Evolutionary conservation across 441 rosid genomes (phyloP).

Genomic region (Theobroma grandiflorum): DNA sequence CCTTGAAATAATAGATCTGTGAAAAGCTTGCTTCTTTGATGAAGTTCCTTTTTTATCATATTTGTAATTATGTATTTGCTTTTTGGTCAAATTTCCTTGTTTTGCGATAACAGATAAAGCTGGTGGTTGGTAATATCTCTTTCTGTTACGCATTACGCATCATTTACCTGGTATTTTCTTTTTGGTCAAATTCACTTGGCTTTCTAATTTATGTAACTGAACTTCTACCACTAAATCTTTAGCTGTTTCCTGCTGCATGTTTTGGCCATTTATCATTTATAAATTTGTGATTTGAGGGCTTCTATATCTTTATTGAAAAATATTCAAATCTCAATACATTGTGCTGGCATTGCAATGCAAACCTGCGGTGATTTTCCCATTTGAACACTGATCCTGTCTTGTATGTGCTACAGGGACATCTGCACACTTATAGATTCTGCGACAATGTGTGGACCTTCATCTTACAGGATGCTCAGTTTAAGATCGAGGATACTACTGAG

Average conservation of each 20-base stretch:
- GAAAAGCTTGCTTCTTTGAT: not conserved
- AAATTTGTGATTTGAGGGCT: not conserved
- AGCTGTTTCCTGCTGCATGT: not conserved
- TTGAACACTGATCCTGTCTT: not conserved
- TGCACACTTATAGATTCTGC: slow-evolving; percentile 98
- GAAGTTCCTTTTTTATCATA: not conserved
- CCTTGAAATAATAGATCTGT: not conserved
- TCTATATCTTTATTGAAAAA: not conserved
- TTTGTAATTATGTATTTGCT: not conserved
- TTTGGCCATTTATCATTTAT: not conserved
- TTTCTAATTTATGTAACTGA: not conserved
- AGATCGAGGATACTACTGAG: slow-evolving; percentile 72
- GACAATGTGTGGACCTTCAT: slow-evolving; percentile 99
- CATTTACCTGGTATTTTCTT: too few species aligned
- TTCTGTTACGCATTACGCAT: not conserved
- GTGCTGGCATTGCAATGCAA: not conserved
- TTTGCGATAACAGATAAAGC: not conserved
- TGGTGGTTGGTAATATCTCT: not conserved
- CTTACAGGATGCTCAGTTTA: slow-evolving; percentile 76
- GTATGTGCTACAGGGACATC: slow-evolving; percentile 71
- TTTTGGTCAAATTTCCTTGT: not conserved
- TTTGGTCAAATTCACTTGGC: not conserved
- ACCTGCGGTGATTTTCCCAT: not conserved
- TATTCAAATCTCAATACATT: not conserved
- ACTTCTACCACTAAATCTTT: not conserved